These are phyloP conservation scores for Oryza officinalis DNA, from an alignment of 176 grass and related monocot genomes.

Conservation along the genomic window DNA sequence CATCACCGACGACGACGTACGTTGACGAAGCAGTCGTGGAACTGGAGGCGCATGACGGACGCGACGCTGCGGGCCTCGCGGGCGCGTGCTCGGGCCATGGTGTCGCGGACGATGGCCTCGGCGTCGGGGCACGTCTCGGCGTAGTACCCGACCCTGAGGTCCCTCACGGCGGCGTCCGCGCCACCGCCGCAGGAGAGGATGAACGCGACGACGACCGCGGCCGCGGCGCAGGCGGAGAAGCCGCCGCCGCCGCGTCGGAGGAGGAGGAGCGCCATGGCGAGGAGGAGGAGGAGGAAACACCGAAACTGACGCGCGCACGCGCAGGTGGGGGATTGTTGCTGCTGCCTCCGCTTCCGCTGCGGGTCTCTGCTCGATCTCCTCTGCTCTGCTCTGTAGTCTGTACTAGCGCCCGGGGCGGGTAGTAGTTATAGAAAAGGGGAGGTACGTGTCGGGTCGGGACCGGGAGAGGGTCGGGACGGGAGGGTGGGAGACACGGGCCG, in stretches of 20 bases:
- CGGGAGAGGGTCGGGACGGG: background rate
- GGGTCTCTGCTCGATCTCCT: background rate
- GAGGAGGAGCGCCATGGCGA: constrained; percentile 35
- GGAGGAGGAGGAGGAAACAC: background rate
- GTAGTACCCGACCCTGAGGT: constrained; percentile 80
- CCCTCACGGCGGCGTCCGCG: constrained; percentile 32
- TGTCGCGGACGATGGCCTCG: constrained; percentile 61
- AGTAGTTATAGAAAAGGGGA: constrained; percentile 12
- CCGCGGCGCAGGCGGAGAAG: background rate
- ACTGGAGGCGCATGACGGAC: constrained; percentile 97
- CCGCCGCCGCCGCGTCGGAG: background rate
- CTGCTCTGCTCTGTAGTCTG: background rate
- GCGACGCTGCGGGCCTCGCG: constrained; percentile 77
- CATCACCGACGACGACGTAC: constrained; percentile 28
- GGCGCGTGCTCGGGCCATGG: constrained; percentile 52
- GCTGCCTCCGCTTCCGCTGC: background rate
- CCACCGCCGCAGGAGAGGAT: background rate
- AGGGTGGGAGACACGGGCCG: constrained; percentile 7
- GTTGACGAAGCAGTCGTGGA: constrained; percentile 99
- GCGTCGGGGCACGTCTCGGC: constrained; percentile 69
- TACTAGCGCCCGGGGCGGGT: background rate
- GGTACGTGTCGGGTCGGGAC: background rate
- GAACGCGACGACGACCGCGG: background rate
- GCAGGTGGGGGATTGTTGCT: background rate
- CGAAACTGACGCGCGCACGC: background rate